Conservation (phyloP, 2,329 filamentous ascomycete species). For the Sporothrix brasiliensis region DNA sequence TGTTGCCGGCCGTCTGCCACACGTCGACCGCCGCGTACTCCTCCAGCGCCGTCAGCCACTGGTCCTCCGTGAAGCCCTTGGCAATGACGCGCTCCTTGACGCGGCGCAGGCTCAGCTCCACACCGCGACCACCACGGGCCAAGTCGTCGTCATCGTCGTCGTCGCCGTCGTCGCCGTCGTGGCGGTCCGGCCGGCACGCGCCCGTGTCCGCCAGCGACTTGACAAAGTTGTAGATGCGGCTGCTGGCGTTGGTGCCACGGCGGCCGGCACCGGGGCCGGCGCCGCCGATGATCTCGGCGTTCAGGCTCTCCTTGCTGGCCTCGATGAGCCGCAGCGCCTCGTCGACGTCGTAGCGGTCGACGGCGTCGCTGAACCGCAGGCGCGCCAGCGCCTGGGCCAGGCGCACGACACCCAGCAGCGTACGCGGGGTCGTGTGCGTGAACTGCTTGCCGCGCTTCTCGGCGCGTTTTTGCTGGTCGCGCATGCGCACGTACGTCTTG, state of each 20-base stretch:
- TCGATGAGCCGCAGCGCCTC: conserved; percentile 90
- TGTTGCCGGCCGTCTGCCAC: conserved; percentile 76
- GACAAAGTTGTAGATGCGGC: conserved; percentile 93
- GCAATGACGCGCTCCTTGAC: conserved; percentile 90
- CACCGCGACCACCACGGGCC: conserved; percentile 42
- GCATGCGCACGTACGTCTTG: conserved; percentile 92
- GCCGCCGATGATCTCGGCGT: conserved; percentile 68
- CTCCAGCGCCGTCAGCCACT: conserved; percentile 82
- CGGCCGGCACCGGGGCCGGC: conserved; percentile 53
- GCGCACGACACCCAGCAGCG: conserved; percentile 87
- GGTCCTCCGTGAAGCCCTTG: conserved; percentile 95
- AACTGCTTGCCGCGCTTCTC: conserved; percentile 92
- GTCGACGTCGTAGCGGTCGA: conserved; percentile 91
- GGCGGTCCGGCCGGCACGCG: conserved; percentile 74
- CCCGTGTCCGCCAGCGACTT: conserved; percentile 84
- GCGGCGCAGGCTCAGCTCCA: conserved; percentile 82
- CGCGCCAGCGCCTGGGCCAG: conserved; percentile 91
- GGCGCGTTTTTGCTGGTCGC: conserved; percentile 86
- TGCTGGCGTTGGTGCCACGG: conserved; percentile 76
- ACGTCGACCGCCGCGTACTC: conserved; percentile 88
- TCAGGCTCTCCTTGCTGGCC: conserved; percentile 88
- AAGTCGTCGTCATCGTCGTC: conserved; percentile 54
- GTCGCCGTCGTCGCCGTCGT: conserved; percentile 59
- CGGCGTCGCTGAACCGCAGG: conserved; percentile 81
- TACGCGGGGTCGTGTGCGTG: conserved; percentile 90